Conservation (phyloP, 441 rosid genomes). For the Gossypium gossypioides region DNA sequence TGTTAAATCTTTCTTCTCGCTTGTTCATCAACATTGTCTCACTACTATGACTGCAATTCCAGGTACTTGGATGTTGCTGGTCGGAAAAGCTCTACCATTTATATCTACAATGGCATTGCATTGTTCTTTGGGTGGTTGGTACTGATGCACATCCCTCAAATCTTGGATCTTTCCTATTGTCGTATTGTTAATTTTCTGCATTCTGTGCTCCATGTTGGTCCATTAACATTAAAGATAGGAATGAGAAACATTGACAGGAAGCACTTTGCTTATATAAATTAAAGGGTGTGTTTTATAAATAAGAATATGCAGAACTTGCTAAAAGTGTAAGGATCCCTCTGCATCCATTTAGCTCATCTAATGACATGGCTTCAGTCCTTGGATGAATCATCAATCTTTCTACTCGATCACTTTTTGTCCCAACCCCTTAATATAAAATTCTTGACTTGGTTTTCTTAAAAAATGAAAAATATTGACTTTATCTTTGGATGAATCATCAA, state of each 20-base stretch:
- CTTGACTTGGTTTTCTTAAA: too few relatives aligned
- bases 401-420: not conserved
- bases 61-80: slow-evolving; percentile 76
- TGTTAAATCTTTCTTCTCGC: not conserved
- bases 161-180: slow-evolving; percentile 8
- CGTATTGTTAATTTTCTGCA: not conserved
- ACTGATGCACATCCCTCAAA: slow-evolving; percentile 23
- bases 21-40: not conserved
- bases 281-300: not conserved
- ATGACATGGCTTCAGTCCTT: not conserved
- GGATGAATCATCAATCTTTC: not conserved
- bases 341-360: not conserved
- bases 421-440: too few relatives aligned
- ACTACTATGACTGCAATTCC: slow-evolving; percentile 4
- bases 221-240: not conserved
- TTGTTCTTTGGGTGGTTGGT: slow-evolving; percentile 86
- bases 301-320: not conserved
- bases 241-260: not conserved
- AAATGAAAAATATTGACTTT: not conserved
- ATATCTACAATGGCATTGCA: slow-evolving; percentile 50
- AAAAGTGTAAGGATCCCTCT: not conserved
- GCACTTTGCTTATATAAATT: not conserved
- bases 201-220: not conserved
- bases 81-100: slow-evolving; percentile 48
- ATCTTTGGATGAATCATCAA: too few relatives aligned